These are phyloP conservation scores for Moricandia arvensis DNA, from an alignment of 345 rosid species.

Conservation along the genomic window DNA sequence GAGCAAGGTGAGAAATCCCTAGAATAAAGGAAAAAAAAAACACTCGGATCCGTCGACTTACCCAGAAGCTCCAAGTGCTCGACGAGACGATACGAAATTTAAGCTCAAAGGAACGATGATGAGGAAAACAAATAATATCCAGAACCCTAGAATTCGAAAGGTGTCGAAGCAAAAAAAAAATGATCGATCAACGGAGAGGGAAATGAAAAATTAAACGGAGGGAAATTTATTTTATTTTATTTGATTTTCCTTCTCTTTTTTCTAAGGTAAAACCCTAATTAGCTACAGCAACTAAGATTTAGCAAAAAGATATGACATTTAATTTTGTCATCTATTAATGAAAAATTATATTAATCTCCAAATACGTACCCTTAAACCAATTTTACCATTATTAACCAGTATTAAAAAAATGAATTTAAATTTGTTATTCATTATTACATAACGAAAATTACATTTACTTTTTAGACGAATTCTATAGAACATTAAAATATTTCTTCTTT, in stretches of 20 bases:
- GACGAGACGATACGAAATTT: constrained; percentile 10
- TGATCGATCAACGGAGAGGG: constrained; percentile 2
- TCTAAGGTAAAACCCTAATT: neutral
- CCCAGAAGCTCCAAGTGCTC: constrained; percentile 8
- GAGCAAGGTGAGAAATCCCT: constrained; percentile 18
- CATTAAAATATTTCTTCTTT: neutral
- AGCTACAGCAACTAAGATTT: neutral
- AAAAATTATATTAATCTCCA: no score
- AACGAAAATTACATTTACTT: no score
- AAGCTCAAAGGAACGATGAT: neutral
- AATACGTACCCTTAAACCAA: neutral
- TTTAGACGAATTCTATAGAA: neutral
- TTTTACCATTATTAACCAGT: neutral
- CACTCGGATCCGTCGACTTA: neutral
- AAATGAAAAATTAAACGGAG: constrained; percentile 21
- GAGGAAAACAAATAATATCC: neutral
- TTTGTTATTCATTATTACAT: no score
- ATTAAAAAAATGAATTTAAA: no score
- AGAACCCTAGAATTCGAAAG: constrained; percentile 30
- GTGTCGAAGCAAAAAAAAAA: neutral
- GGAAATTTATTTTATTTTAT: constrained; percentile 5
- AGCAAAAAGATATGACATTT: neutral
- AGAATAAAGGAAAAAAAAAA: neutral
- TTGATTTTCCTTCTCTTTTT: neutral
- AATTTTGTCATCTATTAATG: neutral